Evolutionary conservation across 768 basidiomycete genomes (phyloP), one percentile per base, ranked within the genome.

Genomic region (Inosperma sp.): DNA sequence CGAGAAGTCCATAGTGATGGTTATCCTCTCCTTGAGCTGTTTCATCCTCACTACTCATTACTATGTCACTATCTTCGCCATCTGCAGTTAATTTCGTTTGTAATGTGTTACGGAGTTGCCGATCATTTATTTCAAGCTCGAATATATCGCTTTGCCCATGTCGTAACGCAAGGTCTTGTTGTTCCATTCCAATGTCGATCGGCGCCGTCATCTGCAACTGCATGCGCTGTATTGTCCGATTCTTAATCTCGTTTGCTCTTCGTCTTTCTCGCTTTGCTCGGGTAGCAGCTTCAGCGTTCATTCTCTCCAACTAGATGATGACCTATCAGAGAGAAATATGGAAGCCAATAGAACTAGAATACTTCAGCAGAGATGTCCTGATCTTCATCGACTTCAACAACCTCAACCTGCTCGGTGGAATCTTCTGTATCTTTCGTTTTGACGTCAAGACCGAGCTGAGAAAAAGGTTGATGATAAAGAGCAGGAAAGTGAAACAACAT

Each of bases 121-220:
- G 63, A 64, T 86, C 82, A 5, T 83, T 79, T 36, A 76, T 72
- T 42, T 73, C 81, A 34, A 98, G 78, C 61, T 94, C 91, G 60
- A 98, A 98, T 19, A 96, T 73, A 58, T 98, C 93, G 21, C 84
- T 87, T 59, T 88, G 85, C 5, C 88, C 89, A 19, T 79, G 63
- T n/a, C 71, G 74, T 14, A 95, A 75, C 14, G 86, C 76, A 3
- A 81, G 71, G 56, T 95, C 93, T 46, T 79, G 75, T 59, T 88
- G 87, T 60, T 93, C 90, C 52, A 93, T 68, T 64, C 93, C 94
- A 56, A 98, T 93, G 59, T 97, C 96, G 57, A 94, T 72, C n/a
- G 96, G 96, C 16, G 93, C 92, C 10, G 88, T 90, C 96, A 99
- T 99, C 63, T 90, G 86, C 39, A 98, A 77, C 65, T 98, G 96